Evolutionary conservation across 305 asterid genomes (phyloP).

Genomic region (Solanum hybrid): DNA sequence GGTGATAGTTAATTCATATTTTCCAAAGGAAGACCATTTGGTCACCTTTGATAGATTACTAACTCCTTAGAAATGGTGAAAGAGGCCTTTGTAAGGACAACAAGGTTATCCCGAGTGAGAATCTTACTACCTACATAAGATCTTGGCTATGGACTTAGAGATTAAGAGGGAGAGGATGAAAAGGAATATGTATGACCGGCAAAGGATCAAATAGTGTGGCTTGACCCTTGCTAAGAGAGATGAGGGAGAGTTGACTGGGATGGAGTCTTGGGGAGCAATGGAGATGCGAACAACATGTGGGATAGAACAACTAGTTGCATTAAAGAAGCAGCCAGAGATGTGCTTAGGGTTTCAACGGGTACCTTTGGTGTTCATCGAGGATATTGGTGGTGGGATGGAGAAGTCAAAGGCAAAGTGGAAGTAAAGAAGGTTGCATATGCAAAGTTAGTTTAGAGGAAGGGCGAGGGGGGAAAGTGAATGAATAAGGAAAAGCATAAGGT

Average conservation of each 20-base stretch:
- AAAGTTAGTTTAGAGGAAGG: not conserved
- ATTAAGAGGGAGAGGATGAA: not conserved
- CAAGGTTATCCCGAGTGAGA: not conserved
- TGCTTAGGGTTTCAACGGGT: not conserved
- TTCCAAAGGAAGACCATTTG: not conserved
- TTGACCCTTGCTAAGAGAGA: not conserved
- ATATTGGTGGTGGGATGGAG: not conserved
- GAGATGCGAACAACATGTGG: not conserved
- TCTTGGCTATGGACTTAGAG: not conserved
- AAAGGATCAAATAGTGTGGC: not conserved
- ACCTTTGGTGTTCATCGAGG: not conserved
- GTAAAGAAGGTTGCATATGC: not conserved
- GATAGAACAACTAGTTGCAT: not conserved
- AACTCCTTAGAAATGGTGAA: not conserved
- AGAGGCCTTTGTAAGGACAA: not conserved
- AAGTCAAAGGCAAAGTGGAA: not conserved
- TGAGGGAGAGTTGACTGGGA: not conserved
- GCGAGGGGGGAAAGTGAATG: not conserved
- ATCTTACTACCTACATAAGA: not conserved
- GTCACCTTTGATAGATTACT: not conserved
- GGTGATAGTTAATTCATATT: not conserved
- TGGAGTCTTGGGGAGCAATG: not conserved
- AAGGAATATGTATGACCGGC: not conserved
- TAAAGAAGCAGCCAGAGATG: not conserved
- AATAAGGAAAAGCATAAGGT: not conserved